phyloP scores from a whole-genome alignment of 2,329 filamentous ascomycete genomes.

The Aspergillus neotritici region DNA sequence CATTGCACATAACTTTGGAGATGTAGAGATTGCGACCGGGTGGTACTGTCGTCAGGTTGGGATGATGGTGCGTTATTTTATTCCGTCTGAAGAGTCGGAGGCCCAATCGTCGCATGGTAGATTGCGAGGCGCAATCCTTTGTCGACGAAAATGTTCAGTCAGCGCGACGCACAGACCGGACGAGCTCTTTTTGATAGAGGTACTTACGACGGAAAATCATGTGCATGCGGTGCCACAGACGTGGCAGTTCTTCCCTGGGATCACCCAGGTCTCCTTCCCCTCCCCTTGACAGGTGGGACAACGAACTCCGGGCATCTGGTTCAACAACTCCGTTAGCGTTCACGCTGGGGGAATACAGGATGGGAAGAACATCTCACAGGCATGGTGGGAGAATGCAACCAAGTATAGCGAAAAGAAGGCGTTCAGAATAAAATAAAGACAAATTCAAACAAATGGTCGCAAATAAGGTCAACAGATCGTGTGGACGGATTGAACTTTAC shows the following conservation, averaged over 20 bases:
- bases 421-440: constrained; percentile 5
- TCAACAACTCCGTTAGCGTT: neutral
- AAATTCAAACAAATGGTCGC: constrained; percentile 1
- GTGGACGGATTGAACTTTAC: neutral
- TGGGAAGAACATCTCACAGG: constrained; percentile 8
- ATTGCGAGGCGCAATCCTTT: too few species aligned
- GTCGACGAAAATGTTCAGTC: neutral
- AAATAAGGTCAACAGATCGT: too few species aligned
- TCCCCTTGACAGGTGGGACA: constrained; percentile 35
- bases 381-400: constrained; percentile 5
- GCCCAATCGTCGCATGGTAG: too few species aligned
- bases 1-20: too few species aligned
- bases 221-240: constrained; percentile 35
- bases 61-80: too few species aligned
- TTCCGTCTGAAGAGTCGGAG: too few species aligned
- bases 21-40: too few species aligned
- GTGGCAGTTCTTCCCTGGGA: constrained; percentile 43
- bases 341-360: neutral
- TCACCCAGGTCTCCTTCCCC: constrained; percentile 41
- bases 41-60: too few species aligned
- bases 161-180: neutral
- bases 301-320: constrained; percentile 42
- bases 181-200: neutral
- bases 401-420: constrained; percentile 4
- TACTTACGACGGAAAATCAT: constrained; percentile 7